Base-by-base conservation (phyloP, 139 green algal species). In the Tetradesmus lagerheimii region DNA sequence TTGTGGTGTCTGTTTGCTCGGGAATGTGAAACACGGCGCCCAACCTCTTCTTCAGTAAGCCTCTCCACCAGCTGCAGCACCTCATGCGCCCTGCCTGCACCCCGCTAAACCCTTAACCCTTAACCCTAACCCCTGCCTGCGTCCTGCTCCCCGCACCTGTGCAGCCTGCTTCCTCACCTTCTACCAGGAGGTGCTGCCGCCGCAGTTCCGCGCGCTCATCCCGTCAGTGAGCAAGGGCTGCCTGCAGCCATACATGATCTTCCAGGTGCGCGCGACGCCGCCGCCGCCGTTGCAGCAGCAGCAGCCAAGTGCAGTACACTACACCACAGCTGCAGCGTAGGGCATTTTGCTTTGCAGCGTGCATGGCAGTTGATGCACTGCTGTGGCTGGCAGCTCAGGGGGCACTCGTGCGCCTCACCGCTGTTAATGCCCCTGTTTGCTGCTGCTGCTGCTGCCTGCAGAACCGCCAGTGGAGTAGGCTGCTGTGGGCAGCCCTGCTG, bases 401-500 rank as follows among this genome's bases (percentile, higher is more conserved):
- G n/a, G n/a, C n/a, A n/a, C n/a, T n/a, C n/a, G n/a, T n/a, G n/a
- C n/a, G n/a, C n/a, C n/a, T n/a, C n/a, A n/a, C n/a, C n/a, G n/a
- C n/a, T n/a, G n/a, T n/a, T n/a, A n/a, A n/a, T n/a, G n/a, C n/a
- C n/a, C n/a, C n/a, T n/a, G n/a, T n/a, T n/a, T 38, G n/a, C 35
- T 67, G 16, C 57, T 79, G 64, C 23, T 86, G 34, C 9, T 8
- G 25, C 27, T 9, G 8, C 34, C 2, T 91, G 80, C 92, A 96
- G 93, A 47, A 75, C 6, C 47, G 92, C 20, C 67, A 98, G 57
- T 95, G 93, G 90, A 47, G 23, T 0, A 91, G 96, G 23, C 85
- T 98, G 57, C 25, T 97, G 1, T 95, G 94, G 92, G 85, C 86
- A 0, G 92, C 93, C 0, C 91, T 97, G 18, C 92, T 98, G n/a